These are phyloP conservation scores for Rhizophagus clarus DNA, from an alignment of 192 early-diverging fungal species.

Conservation along the genomic window DNA sequence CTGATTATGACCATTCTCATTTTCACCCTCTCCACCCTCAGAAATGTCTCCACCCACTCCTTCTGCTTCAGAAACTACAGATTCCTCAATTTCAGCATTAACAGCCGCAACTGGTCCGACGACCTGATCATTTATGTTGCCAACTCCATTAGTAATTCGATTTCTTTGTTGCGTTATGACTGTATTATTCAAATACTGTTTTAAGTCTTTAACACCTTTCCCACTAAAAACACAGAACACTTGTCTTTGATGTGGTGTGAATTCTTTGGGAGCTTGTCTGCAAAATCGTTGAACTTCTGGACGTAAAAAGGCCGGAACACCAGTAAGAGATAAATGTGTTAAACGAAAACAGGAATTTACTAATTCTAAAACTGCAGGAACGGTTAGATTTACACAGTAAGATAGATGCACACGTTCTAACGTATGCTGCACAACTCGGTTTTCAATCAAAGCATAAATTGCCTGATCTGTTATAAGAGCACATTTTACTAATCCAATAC, in stretches of 20 bases:
- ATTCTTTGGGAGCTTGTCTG: slow-evolving; percentile 54
- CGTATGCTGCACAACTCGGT: slow-evolving; percentile 43
- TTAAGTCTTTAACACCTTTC: slow-evolving; percentile 55
- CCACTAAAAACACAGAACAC: slow-evolving; percentile 65
- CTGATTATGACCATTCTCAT: slow-evolving; percentile 22
- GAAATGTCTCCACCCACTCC: background rate
- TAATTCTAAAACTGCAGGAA: slow-evolving; percentile 46
- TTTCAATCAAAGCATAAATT: slow-evolving; percentile 51
- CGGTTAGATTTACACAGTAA: slow-evolving; percentile 56
- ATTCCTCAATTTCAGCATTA: slow-evolving; percentile 6
- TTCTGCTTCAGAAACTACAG: background rate
- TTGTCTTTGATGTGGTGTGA: slow-evolving; percentile 53
- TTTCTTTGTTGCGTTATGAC: slow-evolving; percentile 26
- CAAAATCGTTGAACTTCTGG: slow-evolving; percentile 53
- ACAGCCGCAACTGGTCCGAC: slow-evolving; percentile 36
- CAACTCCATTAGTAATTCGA: background rate
- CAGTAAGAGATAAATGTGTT: slow-evolving; percentile 58
- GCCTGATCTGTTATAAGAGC: slow-evolving; percentile 57
- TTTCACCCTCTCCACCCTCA: slow-evolving; percentile 27
- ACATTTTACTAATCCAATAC: slow-evolving; percentile 66
- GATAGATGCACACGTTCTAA: slow-evolving; percentile 60
- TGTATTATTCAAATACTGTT: slow-evolving; percentile 44
- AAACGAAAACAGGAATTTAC: slow-evolving; percentile 50
- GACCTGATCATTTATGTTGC: slow-evolving; percentile 32
- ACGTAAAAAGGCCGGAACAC: slow-evolving; percentile 55